Conservation (phyloP, 768 basidiomycete genomes). For the Serendipita sp. region DNA sequence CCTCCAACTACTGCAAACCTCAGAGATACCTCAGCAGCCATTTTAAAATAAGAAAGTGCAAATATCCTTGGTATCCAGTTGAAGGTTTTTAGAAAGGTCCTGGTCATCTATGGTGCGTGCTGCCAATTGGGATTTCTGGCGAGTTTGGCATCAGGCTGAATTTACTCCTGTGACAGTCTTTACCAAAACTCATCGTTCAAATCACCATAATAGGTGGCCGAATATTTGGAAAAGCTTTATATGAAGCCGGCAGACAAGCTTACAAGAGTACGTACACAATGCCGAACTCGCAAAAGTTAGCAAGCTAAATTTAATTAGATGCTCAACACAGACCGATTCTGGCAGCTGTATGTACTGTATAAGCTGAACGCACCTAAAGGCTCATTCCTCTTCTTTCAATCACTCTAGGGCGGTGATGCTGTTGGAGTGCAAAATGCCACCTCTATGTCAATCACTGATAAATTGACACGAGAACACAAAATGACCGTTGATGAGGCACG, state of each 20-base stretch:
- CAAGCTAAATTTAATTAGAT: slow-evolving; percentile 34
- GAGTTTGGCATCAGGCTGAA: neutral
- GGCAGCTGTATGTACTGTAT: slow-evolving; percentile 23
- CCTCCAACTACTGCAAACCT: no score
- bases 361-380: neutral
- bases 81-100: no score
- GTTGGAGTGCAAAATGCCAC: slow-evolving; percentile 60
- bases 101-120: no score
- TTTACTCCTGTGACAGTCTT: slow-evolving; percentile 34
- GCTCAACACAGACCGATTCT: slow-evolving; percentile 66
- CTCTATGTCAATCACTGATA: slow-evolving; percentile 61
- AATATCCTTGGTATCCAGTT: no score
- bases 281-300: neutral
- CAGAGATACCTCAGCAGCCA: no score
- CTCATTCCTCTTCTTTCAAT: neutral
- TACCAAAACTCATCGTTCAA: slow-evolving; percentile 62
- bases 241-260: slow-evolving; percentile 81
- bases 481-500: slow-evolving; percentile 95
- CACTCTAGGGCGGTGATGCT: slow-evolving; percentile 31
- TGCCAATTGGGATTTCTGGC: no score
- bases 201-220: slow-evolving; percentile 60
- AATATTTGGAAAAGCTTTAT: slow-evolving; percentile 82
- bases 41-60: no score
- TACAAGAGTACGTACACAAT: slow-evolving; percentile 55
- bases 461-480: slow-evolving; percentile 64